phyloP scores from a whole-genome alignment of 2,329 filamentous ascomycete species.

The Aspergillus flavus region DNA sequence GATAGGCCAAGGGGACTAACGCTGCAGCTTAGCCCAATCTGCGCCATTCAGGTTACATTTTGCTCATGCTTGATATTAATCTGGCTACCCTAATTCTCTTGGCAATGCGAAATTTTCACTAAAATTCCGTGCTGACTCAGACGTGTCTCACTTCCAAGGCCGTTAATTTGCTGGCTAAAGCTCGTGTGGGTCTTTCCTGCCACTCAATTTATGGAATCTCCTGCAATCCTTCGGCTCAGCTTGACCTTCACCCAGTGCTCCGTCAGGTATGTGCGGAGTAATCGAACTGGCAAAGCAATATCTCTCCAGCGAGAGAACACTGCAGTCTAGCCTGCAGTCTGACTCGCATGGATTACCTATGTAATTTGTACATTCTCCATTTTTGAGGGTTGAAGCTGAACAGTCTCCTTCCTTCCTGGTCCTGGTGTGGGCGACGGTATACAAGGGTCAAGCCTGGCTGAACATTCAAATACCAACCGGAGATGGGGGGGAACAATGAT shows the following conservation, averaged over 20 bases:
- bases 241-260: neutral
- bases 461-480: neutral
- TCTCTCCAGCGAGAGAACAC: neutral
- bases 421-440: neutral
- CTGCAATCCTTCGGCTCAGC: neutral
- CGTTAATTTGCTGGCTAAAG: neutral
- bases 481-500: neutral
- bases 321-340: neutral
- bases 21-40: neutral
- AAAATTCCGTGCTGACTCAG: neutral
- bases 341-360: neutral
- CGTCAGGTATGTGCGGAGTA: neutral
- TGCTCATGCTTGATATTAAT: neutral
- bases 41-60: neutral
- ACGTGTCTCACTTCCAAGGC: neutral
- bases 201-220: neutral
- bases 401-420: neutral
- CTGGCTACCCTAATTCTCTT: neutral
- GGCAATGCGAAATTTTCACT: neutral
- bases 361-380: no score
- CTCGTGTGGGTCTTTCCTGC: neutral
- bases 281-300: neutral
- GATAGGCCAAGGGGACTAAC: neutral
- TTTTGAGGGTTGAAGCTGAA: neutral
- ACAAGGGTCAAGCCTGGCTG: neutral